Conservation (phyloP, 139 green algal genomes). For the Coccomyxa sp. region DNA sequence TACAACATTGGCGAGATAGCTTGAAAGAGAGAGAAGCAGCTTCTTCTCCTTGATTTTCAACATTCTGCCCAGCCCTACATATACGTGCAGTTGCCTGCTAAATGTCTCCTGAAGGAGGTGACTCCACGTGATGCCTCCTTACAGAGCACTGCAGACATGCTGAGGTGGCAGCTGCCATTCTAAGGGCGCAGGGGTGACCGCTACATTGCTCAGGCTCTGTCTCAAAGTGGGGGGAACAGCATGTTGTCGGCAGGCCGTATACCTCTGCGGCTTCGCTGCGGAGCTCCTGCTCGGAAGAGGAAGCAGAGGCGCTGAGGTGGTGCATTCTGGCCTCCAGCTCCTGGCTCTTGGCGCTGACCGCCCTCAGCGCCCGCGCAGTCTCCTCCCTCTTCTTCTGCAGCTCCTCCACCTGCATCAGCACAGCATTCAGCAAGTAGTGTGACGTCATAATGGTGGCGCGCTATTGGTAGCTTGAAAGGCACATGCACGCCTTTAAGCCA, state of each 20-base stretch:
- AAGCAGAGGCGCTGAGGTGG: neutral
- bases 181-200: neutral
- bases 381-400: neutral
- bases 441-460: too few relatives aligned
- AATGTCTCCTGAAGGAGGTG: neutral
- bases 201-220: neutral
- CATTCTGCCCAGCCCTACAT: neutral
- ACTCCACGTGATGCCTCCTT: neutral
- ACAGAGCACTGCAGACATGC: neutral
- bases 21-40: too few relatives aligned
- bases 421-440: too few relatives aligned
- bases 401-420: neutral
- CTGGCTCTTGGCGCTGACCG: neutral
- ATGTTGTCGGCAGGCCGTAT: neutral
- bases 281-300: neutral
- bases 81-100: neutral
- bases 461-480: too few relatives aligned
- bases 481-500: too few relatives aligned
- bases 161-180: neutral
- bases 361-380: neutral
- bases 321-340: neutral
- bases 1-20: too few relatives aligned
- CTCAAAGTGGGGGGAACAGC: neutral
- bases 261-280: neutral
- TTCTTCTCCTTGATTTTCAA: too few relatives aligned